Evolutionary conservation across 2,329 filamentous ascomycete species (phyloP), one percentile per base, ranked within the genome.

Genomic region (Trichoderma sp.): DNA sequence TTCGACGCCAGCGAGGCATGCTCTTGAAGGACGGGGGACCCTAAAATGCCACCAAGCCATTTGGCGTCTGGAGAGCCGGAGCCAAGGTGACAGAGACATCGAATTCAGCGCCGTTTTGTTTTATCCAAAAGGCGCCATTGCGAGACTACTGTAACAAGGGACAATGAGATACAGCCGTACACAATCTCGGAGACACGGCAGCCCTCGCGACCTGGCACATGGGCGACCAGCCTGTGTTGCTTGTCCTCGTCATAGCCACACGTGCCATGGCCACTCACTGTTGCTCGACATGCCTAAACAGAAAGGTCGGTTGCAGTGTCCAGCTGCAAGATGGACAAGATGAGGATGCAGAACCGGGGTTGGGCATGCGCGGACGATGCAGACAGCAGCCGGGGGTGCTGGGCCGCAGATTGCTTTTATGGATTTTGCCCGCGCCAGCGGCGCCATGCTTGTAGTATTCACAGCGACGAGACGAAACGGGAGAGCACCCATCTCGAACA

Each of bases 311-410:
- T 61, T 71, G 70, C 70, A 61, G 39, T 68, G 43, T 69, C 39
- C 53, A 39, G 30, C 64, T 72, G 70, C 70, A 68, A 68, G 70
- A 72, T 72, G 64, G 64, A 72, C 47, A 62, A 67, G 63, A 72
- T 71, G 69, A 60, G 61, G 61, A 58, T 71, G 69, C 60, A 71
- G 32, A 53, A 28, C 43, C 43, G 58, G 68, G 65, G 67, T 30
- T 63, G 62, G 47, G 51, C 60, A 65, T 58, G 70, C 62, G 69
- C 32, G 60, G 34, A 21, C 51, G 62, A 65, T 71, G 62, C 70
- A 67, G 70, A 61, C 57, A 68, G 57, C 12, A 43, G 32, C 69
- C 61, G 51, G 70, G 56, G 47, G 56, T 51, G 43, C 39, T 62
- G 32, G 51, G 36, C 47, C 71, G 53, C 60, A 69, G 56, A 61